A percentile compares a stretch with the other conserved stretches of the same genome.
phyloP scores from a whole-genome alignment of 371 early-diverging fungal genomes.

The Phascolomyces articulosus region DNA sequence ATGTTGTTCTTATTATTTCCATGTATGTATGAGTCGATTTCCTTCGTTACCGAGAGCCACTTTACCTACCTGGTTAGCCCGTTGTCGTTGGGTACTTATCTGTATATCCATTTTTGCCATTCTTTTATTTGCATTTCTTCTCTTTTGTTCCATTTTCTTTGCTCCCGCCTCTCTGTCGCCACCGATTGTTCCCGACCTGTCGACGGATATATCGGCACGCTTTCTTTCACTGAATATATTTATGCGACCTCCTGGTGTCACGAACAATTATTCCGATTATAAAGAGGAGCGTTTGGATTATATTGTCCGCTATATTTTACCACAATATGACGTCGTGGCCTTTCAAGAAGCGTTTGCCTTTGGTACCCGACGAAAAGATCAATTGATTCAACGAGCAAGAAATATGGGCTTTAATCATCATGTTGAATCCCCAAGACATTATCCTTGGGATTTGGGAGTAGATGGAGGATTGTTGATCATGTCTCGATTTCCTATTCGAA shows the following conservation, averaged over 20 bases:
- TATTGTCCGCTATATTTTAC: slow-evolving; percentile 66
- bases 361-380: slow-evolving; percentile 60
- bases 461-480: slow-evolving; percentile 86
- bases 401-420: slow-evolving; percentile 65
- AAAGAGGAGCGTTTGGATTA: slow-evolving; percentile 75
- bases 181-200: slow-evolving; percentile 37
- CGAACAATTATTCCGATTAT: slow-evolving; percentile 77
- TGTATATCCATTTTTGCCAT: slow-evolving; percentile 31
- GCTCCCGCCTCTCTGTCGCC: slow-evolving; percentile 30
- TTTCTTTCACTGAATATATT: slow-evolving; percentile 83
- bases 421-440: slow-evolving; percentile 63
- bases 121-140: slow-evolving; percentile 33
- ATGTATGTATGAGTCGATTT: slow-evolving; percentile 13
- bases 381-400: slow-evolving; percentile 64
- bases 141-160: slow-evolving; percentile 44
- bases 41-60: slow-evolving; percentile 27
- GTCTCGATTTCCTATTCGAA: slow-evolving; percentile 72
- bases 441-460: slow-evolving; percentile 63
- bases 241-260: slow-evolving; percentile 85
- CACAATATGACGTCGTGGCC: slow-evolving; percentile 76
- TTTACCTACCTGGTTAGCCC: slow-evolving; percentile 33
- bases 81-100: slow-evolving; percentile 28
- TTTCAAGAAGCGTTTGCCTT: slow-evolving; percentile 88
- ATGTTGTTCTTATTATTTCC: slow-evolving; percentile 36
- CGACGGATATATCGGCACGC: slow-evolving; percentile 45